Evolutionary conservation across 2,329 filamentous ascomycete species (phyloP), one percentile per base, ranked within the genome.

Genomic region (Paecilomyces formosus): DNA sequence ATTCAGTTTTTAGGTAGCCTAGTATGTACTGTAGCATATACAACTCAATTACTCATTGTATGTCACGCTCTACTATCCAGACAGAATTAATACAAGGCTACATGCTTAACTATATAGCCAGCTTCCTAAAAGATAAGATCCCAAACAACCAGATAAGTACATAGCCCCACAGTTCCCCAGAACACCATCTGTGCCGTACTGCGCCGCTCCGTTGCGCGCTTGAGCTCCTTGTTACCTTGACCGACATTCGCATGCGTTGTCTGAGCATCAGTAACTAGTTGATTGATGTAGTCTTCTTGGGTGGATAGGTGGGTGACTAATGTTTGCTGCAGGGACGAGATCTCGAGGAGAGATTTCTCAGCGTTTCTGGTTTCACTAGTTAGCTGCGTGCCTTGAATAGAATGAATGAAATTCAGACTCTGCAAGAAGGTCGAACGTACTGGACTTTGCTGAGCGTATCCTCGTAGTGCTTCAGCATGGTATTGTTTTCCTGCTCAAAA

Each of bases 361-460:
- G 92, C 92, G 26, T 88, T 89, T 68, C 90, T 96, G 68, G 68
- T 60, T 57, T 11, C 24, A 50, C 12, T 35, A 54, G 13, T 55
- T 35, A 39, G 31, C 39, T 33, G 39, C 18, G 9, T 18, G 18
- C 5, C 1, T 18, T 18, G 7, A n/a, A 6, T 9, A 21, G 8
- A 18, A 8, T 45, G 18, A 18, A 21, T 21, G 5, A 18, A 18
- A n/a, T n/a, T 18, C 5, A 15, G n/a, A 52, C 8, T 21, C 45
- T n/a, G n/a, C 18, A 24, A 22, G 49, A n/a, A 45, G 49, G 21
- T 6, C 35, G 49, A 52, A 82, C 89, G 57, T 83, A 95, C 90
- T 88, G 89, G 64, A 97, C 91, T 82, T 97, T 94, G 73, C 92
- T 88, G 71, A 97, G 79, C n/a, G 90, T 92, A 76, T 89, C 91